Percentiles rank a stretch among this genome's conserved stretches.
These are phyloP conservation scores for Termitomyces sp. DNA, from an alignment of 768 basidiomycete genomes.

Conservation along the genomic window DNA sequence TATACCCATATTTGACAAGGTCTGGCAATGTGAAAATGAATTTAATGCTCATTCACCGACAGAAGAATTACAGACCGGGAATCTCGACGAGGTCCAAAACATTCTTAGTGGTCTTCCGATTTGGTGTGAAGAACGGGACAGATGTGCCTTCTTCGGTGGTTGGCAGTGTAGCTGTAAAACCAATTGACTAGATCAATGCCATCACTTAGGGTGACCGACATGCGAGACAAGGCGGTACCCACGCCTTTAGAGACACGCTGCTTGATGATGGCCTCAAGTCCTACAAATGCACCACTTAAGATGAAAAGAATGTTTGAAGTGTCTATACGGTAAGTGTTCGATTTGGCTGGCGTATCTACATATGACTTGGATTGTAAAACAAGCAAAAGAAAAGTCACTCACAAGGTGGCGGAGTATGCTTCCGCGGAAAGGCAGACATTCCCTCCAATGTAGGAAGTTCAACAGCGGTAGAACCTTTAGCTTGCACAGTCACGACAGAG, in stretches of 20 bases:
- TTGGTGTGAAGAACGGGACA: constrained; percentile 76
- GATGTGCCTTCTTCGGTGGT: constrained; percentile 30
- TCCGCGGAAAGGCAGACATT: constrained; percentile 40
- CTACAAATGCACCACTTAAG: constrained; percentile 91
- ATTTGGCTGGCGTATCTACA: constrained; percentile 32
- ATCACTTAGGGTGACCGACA: constrained; percentile 3
- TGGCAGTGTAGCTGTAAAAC: constrained; percentile 53
- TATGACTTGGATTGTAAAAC: neutral
- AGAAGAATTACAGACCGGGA: constrained; percentile 35
- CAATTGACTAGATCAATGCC: constrained; percentile 63
- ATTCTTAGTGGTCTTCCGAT: constrained; percentile 47
- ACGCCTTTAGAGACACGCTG: constrained; percentile 82
- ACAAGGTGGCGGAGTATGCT: constrained; percentile 29
- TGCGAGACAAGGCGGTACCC: constrained; percentile 21
- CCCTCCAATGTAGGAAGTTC: constrained; percentile 37
- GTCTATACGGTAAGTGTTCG: constrained; percentile 72
- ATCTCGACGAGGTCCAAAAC: constrained; percentile 70
- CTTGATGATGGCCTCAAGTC: constrained; percentile 78
- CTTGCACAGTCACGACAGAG: constrained; percentile 73
- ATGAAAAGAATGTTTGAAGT: constrained; percentile 94
- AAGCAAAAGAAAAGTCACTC: constrained; percentile 11
- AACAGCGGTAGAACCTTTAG: constrained; percentile 48
- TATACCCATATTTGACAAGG: constrained; percentile 77
- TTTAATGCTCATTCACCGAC: neutral
- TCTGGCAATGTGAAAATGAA: constrained; percentile 36